Evolutionary conservation across 1,139 yeast genomes (phyloP), one percentile per base, ranked within the genome.

Genomic region (Zygoascus meyerae): DNA sequence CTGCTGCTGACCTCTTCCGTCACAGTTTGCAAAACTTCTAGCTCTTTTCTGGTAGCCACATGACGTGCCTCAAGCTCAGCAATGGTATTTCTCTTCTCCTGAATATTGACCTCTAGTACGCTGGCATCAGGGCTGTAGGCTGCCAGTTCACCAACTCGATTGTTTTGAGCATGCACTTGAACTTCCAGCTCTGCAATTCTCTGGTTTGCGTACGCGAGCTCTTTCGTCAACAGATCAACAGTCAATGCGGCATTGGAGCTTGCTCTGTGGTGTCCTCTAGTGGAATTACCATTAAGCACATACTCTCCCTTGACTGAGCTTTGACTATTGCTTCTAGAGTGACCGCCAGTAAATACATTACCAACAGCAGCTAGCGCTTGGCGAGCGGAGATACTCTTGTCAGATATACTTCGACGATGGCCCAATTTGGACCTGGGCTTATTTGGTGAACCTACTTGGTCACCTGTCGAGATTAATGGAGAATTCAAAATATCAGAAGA

Each of bases 41-140:
- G 54, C 52, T 66, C 69, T 40, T 57, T 57, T 41, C 55, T 49
- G 18, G 66, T 64, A 4, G 65, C 59, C 26, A 54, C 57, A 28
- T 59, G 58, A 43, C 58, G 55, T 4, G 70, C 68, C 40, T 66
- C 68, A 18, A 66, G 53, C 5, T 59, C 62, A 1, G 69, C 69
- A 44, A 66, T 55, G 1, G 68, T 62, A 48, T 57, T 56, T 12
- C 68, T 58, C 49, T 65, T 65, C 48, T 63, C 65, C 39, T 54
- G 48, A 36, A 64, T 56, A 29, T 54, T 60, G 14, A 54, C 45
- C 18, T 62, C 65, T 29, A 62, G 52, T 18, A 48, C 52, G 39
- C 18, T 48, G 31, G 52, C 41, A 10, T 32, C 42, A 29, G 48
- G 34, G 12, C 40, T 28, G 33, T 44, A 40, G 34, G 43, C 34